phyloP scores from a whole-genome alignment of 306 rosid genomes.

The Fragaria iinumae region DNA sequence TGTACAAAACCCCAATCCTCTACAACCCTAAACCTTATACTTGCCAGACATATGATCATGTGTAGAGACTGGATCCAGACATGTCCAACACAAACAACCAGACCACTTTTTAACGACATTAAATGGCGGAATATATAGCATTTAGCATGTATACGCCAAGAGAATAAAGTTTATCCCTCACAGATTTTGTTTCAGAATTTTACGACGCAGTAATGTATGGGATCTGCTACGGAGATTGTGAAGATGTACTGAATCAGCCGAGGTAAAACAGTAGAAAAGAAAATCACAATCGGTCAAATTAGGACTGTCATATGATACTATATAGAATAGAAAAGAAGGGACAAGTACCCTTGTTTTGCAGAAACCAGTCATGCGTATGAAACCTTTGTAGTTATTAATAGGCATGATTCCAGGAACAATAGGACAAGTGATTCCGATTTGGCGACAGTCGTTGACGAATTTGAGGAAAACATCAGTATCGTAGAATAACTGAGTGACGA shows the following conservation, averaged over 20 bases:
- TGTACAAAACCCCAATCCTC: not conserved
- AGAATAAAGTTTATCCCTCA: not conserved
- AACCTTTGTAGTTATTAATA: slow-evolving; percentile 93
- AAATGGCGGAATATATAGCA: not conserved
- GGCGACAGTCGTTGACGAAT: slow-evolving; percentile 93
- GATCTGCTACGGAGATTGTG: not conserved
- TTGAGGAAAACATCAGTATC: slow-evolving; percentile 90
- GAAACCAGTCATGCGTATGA: slow-evolving; percentile 93
- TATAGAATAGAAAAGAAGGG: not conserved
- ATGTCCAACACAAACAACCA: not conserved
- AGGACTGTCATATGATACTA: not conserved
- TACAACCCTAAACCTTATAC: not conserved
- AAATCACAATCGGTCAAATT: not conserved
- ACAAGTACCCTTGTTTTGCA: slow-evolving; percentile 84
- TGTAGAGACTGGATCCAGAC: not conserved
- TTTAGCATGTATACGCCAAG: not conserved
- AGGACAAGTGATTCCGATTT: slow-evolving; percentile 91
- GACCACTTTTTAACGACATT: slow-evolving; percentile 1
- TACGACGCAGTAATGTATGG: not conserved
- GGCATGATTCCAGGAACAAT: slow-evolving; percentile 99
- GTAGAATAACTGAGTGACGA: slow-evolving; percentile 88
- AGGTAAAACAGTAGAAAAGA: not conserved
- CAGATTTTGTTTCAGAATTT: not conserved
- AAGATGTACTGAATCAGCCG: not conserved
- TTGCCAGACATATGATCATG: not conserved